Evolutionary conservation across 2,329 filamentous ascomycete species (phyloP).

Genomic region (Fonsecaea pugnacius): DNA sequence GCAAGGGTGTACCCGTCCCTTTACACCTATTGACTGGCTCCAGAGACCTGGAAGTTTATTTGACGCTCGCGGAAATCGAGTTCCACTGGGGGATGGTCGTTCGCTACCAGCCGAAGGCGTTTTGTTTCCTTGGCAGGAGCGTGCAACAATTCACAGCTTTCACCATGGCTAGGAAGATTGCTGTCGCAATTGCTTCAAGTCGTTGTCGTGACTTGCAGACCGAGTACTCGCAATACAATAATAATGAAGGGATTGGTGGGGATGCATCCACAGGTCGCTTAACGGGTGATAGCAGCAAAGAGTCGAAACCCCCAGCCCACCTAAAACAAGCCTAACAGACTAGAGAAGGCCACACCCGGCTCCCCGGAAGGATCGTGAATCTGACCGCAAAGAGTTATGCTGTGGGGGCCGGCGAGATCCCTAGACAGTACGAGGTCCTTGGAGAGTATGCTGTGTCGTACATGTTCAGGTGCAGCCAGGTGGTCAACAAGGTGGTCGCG

Average conservation of each 20-base stretch:
- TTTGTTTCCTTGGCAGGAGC: neutral
- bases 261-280: constrained; percentile 1
- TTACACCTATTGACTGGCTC: neutral
- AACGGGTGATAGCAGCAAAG: neutral
- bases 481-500: neutral
- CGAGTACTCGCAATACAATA: neutral
- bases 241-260: neutral
- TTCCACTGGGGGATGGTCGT: neutral
- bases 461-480: neutral
- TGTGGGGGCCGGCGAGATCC: constrained; percentile 2
- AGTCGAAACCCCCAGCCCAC: neutral
- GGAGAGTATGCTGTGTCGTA: neutral
- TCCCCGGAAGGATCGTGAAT: constrained; percentile 3
- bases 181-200: neutral
- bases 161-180: neutral
- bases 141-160: neutral
- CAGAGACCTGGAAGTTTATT: neutral
- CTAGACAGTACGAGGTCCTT: neutral
- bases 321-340: constrained; percentile 2
- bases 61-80: neutral
- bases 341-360: neutral
- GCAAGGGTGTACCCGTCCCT: neutral
- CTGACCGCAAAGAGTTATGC: neutral
- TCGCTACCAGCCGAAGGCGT: neutral
- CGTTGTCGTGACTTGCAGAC: neutral